A percentile compares a stretch with the other conserved stretches of the same genome.
These are phyloP conservation scores for Penicillium freii DNA, from an alignment of 2,329 filamentous ascomycete species.

Conservation along the genomic window DNA sequence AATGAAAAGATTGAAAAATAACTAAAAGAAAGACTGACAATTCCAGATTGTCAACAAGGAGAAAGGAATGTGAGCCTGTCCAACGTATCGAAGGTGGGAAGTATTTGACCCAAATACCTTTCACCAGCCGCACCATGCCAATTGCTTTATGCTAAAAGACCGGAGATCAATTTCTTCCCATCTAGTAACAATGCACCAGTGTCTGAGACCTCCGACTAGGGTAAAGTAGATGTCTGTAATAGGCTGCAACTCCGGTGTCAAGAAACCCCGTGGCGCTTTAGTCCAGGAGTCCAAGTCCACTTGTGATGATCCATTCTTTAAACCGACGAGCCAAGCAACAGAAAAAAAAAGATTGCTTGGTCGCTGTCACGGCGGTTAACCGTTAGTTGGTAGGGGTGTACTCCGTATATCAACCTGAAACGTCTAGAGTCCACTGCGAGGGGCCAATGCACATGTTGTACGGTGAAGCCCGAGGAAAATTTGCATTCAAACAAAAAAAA, in stretches of 20 bases:
- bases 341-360: neutral
- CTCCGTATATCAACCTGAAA: slow-evolving; percentile 7
- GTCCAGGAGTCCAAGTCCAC: neutral
- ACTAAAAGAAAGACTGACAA: slow-evolving; percentile 21
- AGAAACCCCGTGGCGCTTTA: neutral
- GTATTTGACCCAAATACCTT: slow-evolving; percentile 17
- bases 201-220: neutral
- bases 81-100: slow-evolving; percentile 10
- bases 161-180: neutral
- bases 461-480: slow-evolving; percentile 6
- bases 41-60: slow-evolving; percentile 23
- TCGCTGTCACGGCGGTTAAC: slow-evolving; percentile 6
- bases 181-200: slow-evolving; percentile 2
- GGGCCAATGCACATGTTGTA: neutral
- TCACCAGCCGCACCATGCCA: neutral
- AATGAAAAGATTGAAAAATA: slow-evolving; percentile 6
- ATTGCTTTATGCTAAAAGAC: neutral
- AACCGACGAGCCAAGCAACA: neutral
- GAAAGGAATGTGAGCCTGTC: slow-evolving; percentile 22
- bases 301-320: slow-evolving; percentile 10
- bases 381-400: neutral
- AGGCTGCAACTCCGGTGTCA: neutral
- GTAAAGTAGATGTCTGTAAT: neutral
- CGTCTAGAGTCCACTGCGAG: neutral
- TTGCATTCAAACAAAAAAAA: neutral